Base-by-base conservation (phyloP, 2,329 filamentous ascomycete genomes). In the Moelleriella libera region DNA sequence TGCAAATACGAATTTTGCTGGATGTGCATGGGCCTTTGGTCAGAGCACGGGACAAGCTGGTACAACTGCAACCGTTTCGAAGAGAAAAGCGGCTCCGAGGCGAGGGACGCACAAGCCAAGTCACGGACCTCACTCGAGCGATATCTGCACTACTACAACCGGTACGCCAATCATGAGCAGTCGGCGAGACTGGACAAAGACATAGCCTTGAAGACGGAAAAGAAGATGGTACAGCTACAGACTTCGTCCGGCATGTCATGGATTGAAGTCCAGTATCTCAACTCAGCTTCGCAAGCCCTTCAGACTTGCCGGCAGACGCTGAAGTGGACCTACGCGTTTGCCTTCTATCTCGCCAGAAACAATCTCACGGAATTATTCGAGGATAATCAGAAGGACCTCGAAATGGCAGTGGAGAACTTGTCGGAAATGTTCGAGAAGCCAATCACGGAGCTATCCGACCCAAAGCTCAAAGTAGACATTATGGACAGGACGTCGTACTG, bases 11-110 rank as follows among this genome's bases (percentile, higher is more conserved):
- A 96, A 60, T 96, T 98, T 60, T 98, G 92, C 68, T 98, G 92
- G 92, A 97, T 98, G 85, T 98, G 92, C 60, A 98, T 98, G 92
- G 92, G 92, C 0, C 72, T 95, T 1, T 98, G 92, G 92, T 94
- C 88, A 1, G 92, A 98, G 66, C 92, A 98, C 62, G 92, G 92
- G 52, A 98, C 90, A 4, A 95, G 88, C 67, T 98, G 92, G 92
- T 98, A 98, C 72, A 98, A 95, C 65, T 98, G 92, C 75, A 98
- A 95, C 62, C 77, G 92, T 7, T 98, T 84, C 58, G 92, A 98
- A 61, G 92, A 97, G 68, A 96, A 92, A 74, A 94, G 87, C 54
- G 92, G 92, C 2, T 74, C 80, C 0, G 89, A 96, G 48, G 92
- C 92, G 5, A 77, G 92, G 37, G 88, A 94, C 63, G 88, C 88